Evolutionary conservation across 164 flowering plant species (phyloP).

Genomic region (Aristolochia contorta): DNA sequence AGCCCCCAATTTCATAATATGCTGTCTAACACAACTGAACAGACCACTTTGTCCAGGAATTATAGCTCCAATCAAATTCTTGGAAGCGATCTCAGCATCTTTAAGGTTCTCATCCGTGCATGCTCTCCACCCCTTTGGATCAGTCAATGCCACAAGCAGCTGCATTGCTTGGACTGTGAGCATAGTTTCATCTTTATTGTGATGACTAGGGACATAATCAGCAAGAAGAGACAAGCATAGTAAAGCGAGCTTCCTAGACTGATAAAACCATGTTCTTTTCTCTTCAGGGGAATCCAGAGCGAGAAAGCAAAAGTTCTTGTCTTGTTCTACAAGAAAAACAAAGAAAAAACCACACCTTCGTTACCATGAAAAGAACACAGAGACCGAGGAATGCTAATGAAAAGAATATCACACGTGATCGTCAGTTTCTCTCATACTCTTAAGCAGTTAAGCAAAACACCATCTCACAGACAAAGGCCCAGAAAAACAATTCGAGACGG

Average conservation of each 20-base stretch:
- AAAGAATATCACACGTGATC: background rate
- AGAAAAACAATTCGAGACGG: background rate
- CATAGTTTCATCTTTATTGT: constrained; percentile 24
- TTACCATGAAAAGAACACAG: background rate
- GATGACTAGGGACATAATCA: constrained; percentile 30
- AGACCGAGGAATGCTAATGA: background rate
- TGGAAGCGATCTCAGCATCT: constrained; percentile 50
- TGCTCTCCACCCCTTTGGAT: constrained; percentile 64
- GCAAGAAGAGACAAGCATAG: constrained; percentile 55
- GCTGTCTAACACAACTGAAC: constrained; percentile 48
- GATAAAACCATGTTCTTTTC: constrained; percentile 59
- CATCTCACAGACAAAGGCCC: background rate
- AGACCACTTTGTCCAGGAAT: constrained; percentile 47
- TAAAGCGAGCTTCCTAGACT: constrained; percentile 55
- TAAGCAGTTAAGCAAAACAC: background rate
- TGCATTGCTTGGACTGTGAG: constrained; percentile 66
- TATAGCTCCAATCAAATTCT: constrained; percentile 37
- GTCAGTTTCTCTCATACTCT: background rate
- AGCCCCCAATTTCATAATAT: constrained; percentile 38
- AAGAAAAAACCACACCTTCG: background rate
- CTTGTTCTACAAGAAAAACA: constrained; percentile 32
- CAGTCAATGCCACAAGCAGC: constrained; percentile 60
- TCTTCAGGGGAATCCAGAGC: constrained; percentile 61
- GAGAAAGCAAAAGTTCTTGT: constrained; percentile 60
- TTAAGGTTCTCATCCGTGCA: constrained; percentile 15